Evolutionary conservation across 306 rosid genomes (phyloP), one percentile per base, ranked within the genome.

Genomic region (Vigna hirtella): DNA sequence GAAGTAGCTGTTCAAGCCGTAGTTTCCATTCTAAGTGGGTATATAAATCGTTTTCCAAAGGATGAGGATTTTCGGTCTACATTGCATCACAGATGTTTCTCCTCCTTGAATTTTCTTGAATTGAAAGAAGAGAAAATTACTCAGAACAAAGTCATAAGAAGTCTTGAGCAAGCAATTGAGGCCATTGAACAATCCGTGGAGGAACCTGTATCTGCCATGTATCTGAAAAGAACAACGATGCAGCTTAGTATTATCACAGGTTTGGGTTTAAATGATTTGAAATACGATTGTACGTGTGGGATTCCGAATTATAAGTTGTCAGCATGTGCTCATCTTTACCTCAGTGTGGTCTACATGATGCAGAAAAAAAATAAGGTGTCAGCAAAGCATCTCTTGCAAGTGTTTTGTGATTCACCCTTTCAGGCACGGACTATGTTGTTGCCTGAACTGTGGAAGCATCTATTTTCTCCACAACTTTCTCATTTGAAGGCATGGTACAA

Each of bases 241-340:
- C 90, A 85, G 77, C 87, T 93, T 18, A 86, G 91, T 82, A 86
- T 88, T 55, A 88, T 93, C 20, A 84, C 92, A 45, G 96, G 93
- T 34, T 79, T 93, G 85, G 86, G 87, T 77, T 78, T 86, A 36
- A 84, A 87, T 78, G 89, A 85, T 82, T 71, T 81, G 71, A 89
- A 83, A 80, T 71, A 87, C n/a, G 89, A 72, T 18, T 78, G 63
- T 59, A 87, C 91, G 2, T 84, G 86, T 36, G 91, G 92, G 48
- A 84, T 89, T 52, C 90, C 89, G 1, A 89, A 91, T 72, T 88
- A 74, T 51, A 90, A 86, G 82, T 26, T 91, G 77, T 87, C 98
- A 59, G 91, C 97, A 32, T 91, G 93, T 77, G 93, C 98, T 84
- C 98, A 93, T 87, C 89, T 93, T 89, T 93, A 93, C 83, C 95